Evolutionary conservation across 2,329 filamentous ascomycete genomes (phyloP), one percentile per base, ranked within the genome.

Genomic region (Hymenoscyphus albidus): DNA sequence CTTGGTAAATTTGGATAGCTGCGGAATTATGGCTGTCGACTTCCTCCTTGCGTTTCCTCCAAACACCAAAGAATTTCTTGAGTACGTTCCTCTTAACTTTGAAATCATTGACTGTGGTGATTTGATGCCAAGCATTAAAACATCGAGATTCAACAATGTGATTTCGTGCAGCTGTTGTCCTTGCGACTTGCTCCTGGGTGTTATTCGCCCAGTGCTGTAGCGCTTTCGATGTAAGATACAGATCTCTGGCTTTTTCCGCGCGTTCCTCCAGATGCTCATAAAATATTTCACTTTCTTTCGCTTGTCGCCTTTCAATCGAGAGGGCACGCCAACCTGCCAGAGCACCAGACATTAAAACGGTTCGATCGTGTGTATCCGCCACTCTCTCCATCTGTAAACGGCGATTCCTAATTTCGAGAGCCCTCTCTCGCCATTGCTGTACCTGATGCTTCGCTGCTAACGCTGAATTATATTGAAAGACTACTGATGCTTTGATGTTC

Each of bases 101-200:
- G 54, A 81, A 71, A 63, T 75, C 74, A 58, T 72, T 75, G 14
- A 71, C 70, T 58, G 69, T 69, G 12, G 87, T 88, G 62, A 90
- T 85, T 64, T 86, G 82, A 32, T 84, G 81, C 89, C 89, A 92
- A 7, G 85, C 85, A 64, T 84, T 85, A 75, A 91, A 92, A 66
- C 87, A 88, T 63, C 85, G 84, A 13, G 84, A 85, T 63, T 88
- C 82, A 62, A 95, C 78, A 65, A 93, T 86, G 73, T 92, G 89
- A 67, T 86, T 81, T 67, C 89, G 83, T 22, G 90, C 91, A 54
- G 86, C 81, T 4, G 84, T 85, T 3, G 90, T 91, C 51, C 85
- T 83, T 67, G 86, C 82, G 16, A 87, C 80, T 71, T 91, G 85
- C 14, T 90, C 86, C 5, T 81, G 82, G 12, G 90, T 83, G 60